Evolutionary conservation across 192 early-diverging fungal species (phyloP), one percentile per base, ranked within the genome.

Genomic region (Blastocladiella britannica): DNA sequence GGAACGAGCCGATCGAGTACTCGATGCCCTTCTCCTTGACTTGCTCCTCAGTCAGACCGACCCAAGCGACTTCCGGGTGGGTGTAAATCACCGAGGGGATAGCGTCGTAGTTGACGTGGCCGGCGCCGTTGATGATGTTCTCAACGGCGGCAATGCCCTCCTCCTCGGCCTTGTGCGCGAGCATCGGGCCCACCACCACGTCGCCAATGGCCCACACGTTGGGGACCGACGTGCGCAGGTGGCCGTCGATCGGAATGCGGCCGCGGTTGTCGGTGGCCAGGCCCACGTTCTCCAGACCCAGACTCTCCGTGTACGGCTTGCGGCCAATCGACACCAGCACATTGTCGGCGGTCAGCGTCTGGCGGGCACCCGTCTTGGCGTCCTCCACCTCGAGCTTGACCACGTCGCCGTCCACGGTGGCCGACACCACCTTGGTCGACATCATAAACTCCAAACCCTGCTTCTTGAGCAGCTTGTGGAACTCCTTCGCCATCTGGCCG

Each of bases 111-210:
- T 97, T 95, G 74, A 97, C 94, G 68, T 95, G 90, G 52, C 94
- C 94, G 65, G 93, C 81, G 54, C 90, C 90, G 55, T 76, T 76
- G 56, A 79, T 79, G 56, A 97, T 87, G 75, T 87, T 80, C 70
- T 97, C 94, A 59, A 84, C 88, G 58, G 84, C 89, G 28, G 94
- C 94, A 69, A 97, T 93, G 67, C 91, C 92, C 69, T 97, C 94
- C 71, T 97, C 94, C 72, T 97, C 94, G 52, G 94, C 91, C 79
- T 97, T 97, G 87, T 97, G 94, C 23, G 94, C 94, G 67, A 97
- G 81, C 94, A 97, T 97, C 55, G 90, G 84, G 58, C 94, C 94
- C 57, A 83, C 79, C 58, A 91, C 93, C 51, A 83, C 94, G 72
- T 97, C 94, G 67, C 94, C 94, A 65, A 97, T 93, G 59, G 88